A percentile compares a stretch with the other conserved stretches of the same genome.
phyloP scores from a whole-genome alignment of 192 early-diverging fungal species.

The Backusella liffmaniae region DNA sequence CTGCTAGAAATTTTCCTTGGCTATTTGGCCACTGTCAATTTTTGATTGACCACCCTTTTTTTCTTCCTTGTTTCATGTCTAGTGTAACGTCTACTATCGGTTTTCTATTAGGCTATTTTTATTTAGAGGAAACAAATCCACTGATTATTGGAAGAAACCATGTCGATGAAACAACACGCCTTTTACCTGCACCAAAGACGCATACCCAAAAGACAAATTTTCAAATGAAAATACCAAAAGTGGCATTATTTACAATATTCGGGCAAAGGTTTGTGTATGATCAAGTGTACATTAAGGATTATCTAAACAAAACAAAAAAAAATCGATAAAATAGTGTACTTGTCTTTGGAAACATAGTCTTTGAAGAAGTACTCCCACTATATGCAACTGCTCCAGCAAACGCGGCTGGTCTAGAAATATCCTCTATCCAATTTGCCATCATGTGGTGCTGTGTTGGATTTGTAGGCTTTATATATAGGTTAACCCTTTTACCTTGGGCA shows the following conservation, averaged over 20 bases:
- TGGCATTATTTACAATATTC: background rate
- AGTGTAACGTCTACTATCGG: constrained; percentile 60
- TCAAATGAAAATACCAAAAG: background rate
- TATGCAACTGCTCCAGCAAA: constrained; percentile 11
- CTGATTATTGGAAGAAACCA: background rate
- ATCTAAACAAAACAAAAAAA: too few relatives aligned
- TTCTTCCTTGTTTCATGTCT: constrained; percentile 79
- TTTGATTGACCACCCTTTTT: constrained; percentile 71
- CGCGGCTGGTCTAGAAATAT: constrained; percentile 46
- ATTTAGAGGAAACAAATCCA: constrained; percentile 60
- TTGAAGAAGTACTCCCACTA: constrained; percentile 46
- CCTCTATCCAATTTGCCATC: constrained; percentile 36
- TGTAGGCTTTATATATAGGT: constrained; percentile 38
- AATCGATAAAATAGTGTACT: constrained; percentile 22
- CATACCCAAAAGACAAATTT: background rate
- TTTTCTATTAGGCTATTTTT: constrained; percentile 59
- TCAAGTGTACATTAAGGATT: background rate
- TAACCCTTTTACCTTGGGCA: constrained; percentile 43
- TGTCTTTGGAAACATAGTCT: constrained; percentile 47
- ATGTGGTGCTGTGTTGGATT: constrained; percentile 42
- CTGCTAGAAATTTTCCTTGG: constrained; percentile 62
- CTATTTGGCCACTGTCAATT: constrained; percentile 58
- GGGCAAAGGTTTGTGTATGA: background rate
- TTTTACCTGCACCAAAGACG: background rate
- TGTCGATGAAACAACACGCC: background rate